phyloP scores from a whole-genome alignment of 2,329 filamentous ascomycete genomes.

The Graphium sp. region DNA sequence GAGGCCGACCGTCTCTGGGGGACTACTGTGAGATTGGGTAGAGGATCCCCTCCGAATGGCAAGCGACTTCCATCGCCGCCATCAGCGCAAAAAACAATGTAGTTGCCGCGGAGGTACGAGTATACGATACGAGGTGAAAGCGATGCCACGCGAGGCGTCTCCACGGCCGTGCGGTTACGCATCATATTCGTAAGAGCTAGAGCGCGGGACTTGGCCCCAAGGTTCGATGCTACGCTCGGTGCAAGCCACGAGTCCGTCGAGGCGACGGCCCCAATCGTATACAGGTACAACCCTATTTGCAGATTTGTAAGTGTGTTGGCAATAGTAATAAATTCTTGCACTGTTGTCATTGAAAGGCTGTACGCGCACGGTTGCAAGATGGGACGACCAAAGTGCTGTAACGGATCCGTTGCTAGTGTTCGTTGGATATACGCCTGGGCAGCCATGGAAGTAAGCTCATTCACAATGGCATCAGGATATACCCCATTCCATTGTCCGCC shows the following conservation, averaged over 20 bases:
- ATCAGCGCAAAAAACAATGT: conserved; percentile 11
- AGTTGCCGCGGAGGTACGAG: conserved; percentile 14
- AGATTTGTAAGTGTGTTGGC: conserved; percentile 11
- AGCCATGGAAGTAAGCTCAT: conserved; percentile 13
- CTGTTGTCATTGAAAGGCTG: conserved; percentile 8
- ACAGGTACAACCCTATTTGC: conserved; percentile 13
- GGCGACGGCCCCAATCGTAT: conserved; percentile 7
- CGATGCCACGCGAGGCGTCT: conserved; percentile 15
- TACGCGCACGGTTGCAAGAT: conserved; percentile 12
- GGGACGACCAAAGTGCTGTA: conserved; percentile 14
- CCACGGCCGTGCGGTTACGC: conserved; percentile 15
- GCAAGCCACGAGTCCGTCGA: conserved; percentile 15
- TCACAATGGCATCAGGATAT: conserved; percentile 15
- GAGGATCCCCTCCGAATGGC: background rate
- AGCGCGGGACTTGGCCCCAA: conserved; percentile 17
- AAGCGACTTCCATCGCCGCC: conserved; percentile 5
- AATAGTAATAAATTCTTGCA: conserved; percentile 12
- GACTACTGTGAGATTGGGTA: conserved; percentile 3
- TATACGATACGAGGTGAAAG: conserved; percentile 15
- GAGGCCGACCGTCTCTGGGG: conserved; percentile 5
- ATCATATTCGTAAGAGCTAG: conserved; percentile 19
- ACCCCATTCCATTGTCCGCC: conserved; percentile 12
- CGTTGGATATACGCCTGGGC: conserved; percentile 19
- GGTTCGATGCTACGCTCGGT: conserved; percentile 13
- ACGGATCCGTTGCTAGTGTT: conserved; percentile 13